Base-by-base conservation (phyloP, 139 green algal genomes). In the Microglena sp. region DNA sequence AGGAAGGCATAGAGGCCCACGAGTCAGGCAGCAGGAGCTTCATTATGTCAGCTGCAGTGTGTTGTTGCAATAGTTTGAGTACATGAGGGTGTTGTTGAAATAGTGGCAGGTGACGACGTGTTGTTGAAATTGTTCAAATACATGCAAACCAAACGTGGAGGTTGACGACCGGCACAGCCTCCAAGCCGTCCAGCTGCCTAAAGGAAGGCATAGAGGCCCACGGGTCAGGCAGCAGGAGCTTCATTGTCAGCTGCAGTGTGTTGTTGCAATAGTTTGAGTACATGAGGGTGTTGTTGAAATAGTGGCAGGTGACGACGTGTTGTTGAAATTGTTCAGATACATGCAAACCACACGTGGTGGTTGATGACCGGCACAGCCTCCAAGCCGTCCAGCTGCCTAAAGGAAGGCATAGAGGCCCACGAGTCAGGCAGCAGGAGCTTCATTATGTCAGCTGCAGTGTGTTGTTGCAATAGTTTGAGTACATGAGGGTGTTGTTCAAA, bases 81-180 rank as follows among this genome's bases (percentile, higher is more conserved):
- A n/a, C n/a, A n/a, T n/a, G n/a, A n/a, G n/a, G n/a, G n/a, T n/a
- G n/a, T n/a, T n/a, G n/a, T n/a, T n/a, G n/a, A n/a, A n/a, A n/a
- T n/a, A n/a, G n/a, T n/a, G n/a, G n/a, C n/a, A n/a, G n/a, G n/a
- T n/a, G n/a, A n/a, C n/a, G n/a, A n/a, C n/a, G n/a, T n/a, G n/a
- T n/a, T n/a, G n/a, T n/a, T n/a, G n/a, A n/a, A n/a, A n/a, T n/a
- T n/a, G n/a, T n/a, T n/a, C n/a, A n/a, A n/a, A n/a, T n/a, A n/a
- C n/a, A n/a, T n/a, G n/a, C 94, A 80, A 99, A 98, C 90, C 90
- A 96, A 58, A 99, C 90, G 87, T 99, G 94, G 60, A 99, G 90
- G 84, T 99, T 99, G 84, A 99, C 99, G 26, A 99, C 94, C 4
- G 94, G 94, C 30, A 99, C 89, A 60, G 94, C 94, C 77, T 92